Evolutionary conservation across 2,329 filamentous ascomycete genomes (phyloP).

Genomic region (Trichoderma polysporum): DNA sequence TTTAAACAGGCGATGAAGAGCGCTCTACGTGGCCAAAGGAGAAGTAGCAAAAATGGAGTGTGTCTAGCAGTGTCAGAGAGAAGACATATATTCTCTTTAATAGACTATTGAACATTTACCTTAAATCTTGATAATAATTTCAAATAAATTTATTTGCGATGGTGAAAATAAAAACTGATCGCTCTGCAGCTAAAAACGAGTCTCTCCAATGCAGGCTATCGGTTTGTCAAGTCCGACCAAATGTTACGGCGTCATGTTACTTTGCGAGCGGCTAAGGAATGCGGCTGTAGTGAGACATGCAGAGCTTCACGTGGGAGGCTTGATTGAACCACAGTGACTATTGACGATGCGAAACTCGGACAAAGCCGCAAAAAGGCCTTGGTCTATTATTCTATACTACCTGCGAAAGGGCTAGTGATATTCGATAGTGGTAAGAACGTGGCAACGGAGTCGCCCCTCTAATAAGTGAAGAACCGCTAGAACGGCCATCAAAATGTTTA

Average conservation of each 20-base stretch:
- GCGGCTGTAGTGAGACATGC: slow-evolving; percentile 12
- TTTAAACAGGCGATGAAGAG: not conserved
- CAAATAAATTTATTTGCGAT: not conserved
- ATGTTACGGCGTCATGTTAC: not conserved
- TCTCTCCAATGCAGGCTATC: not conserved
- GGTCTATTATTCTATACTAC: not conserved
- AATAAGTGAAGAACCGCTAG: not conserved
- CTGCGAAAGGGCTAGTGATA: not conserved
- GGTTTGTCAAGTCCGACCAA: not conserved
- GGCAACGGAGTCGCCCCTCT: not conserved
- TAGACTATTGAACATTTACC: not conserved
- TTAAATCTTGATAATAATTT: not conserved
- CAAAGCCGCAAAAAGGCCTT: not conserved
- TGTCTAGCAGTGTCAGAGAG: not conserved
- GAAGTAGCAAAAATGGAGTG: not conserved
- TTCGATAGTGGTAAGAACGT: not conserved
- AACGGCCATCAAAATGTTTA: not conserved
- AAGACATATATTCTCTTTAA: not conserved
- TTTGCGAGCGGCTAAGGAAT: not conserved
- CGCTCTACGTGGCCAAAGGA: not conserved
- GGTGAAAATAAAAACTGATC: not conserved
- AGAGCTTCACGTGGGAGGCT: slow-evolving; percentile 14
- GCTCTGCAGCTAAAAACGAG: not conserved
- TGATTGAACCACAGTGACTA: not conserved
- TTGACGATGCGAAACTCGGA: not conserved